Conservation (phyloP, 371 early-diverging fungal species). For the Apophysomyces sp. region DNA sequence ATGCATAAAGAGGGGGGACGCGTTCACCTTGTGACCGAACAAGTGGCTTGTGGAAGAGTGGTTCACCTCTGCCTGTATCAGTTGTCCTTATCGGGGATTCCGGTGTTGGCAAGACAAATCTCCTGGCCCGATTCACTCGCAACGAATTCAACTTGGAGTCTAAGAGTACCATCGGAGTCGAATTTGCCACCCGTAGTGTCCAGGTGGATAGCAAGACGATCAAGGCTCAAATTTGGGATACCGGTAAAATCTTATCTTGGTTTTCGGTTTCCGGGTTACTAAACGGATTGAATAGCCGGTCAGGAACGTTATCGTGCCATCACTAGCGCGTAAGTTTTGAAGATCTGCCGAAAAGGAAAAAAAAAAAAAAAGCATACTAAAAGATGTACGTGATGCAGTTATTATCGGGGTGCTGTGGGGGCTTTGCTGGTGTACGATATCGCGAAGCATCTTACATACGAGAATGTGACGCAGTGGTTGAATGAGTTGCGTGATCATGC, state of each 20-base stretch:
- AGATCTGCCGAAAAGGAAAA: neutral
- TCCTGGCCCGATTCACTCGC: slow-evolving; percentile 96
- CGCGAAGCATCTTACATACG: slow-evolving; percentile 93
- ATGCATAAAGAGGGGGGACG: slow-evolving; percentile 5
- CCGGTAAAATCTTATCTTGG: slow-evolving; percentile 41
- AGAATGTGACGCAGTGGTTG: slow-evolving; percentile 97
- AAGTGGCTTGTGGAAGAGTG: slow-evolving; percentile 54
- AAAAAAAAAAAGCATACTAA: too few species aligned
- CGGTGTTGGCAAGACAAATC: slow-evolving; percentile 99
- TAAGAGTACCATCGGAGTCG: slow-evolving; percentile 99
- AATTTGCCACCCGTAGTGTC: slow-evolving; percentile 98
- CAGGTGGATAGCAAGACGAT: slow-evolving; percentile 96
- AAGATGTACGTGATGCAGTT: slow-evolving; percentile 46
- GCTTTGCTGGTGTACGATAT: slow-evolving; percentile 99
- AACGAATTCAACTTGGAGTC: slow-evolving; percentile 98
- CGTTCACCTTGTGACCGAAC: neutral
- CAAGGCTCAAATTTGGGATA: slow-evolving; percentile 99
- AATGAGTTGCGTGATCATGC: slow-evolving; percentile 98
- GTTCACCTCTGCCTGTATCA: slow-evolving; percentile 27
- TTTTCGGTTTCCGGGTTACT: neutral
- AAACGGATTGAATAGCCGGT: slow-evolving; percentile 58
- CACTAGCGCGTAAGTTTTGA: slow-evolving; percentile 77
- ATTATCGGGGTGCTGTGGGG: slow-evolving; percentile 99
- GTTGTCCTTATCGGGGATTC: slow-evolving; percentile 99
- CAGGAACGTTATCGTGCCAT: slow-evolving; percentile 91